phyloP scores from a whole-genome alignment of 139 green algal species.

The Asterochloris sp. region DNA sequence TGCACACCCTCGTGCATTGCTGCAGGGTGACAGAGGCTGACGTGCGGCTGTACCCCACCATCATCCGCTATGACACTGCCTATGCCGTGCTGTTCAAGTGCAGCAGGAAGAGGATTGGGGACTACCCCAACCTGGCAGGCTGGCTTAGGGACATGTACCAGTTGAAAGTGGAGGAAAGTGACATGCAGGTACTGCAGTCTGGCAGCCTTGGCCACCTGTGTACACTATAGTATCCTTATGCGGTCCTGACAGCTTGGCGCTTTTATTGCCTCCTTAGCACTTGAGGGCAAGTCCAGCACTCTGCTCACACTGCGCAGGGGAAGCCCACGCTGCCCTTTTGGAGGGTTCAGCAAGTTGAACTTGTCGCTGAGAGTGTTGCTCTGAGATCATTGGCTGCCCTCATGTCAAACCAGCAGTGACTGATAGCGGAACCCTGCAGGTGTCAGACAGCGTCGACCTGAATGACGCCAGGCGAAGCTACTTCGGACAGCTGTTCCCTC shows the following conservation, averaged over 20 bases:
- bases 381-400: not conserved
- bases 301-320: not conserved
- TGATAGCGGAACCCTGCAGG: not conserved
- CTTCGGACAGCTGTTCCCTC: conserved; percentile 81
- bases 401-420: not conserved
- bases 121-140: conserved; percentile 71
- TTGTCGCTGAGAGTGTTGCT: not conserved
- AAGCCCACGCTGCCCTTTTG: not conserved
- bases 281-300: not conserved
- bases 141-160: conserved; percentile 86
- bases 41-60: conserved; percentile 82
- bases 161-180: conserved; percentile 34
- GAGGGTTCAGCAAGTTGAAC: not conserved
- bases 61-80: conserved; percentile 72
- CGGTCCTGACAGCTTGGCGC: not conserved
- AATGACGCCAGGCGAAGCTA: conserved; percentile 73
- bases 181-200: conserved; percentile 35
- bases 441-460: conserved; percentile 77
- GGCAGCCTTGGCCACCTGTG: not conserved
- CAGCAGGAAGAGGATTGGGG: conserved; percentile 48
- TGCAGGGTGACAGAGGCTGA: conserved; percentile 80
- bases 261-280: not conserved
- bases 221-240: not conserved
- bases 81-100: conserved; percentile 92
- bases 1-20: no score